Base-by-base conservation (phyloP, 2,329 filamentous ascomycete species). In the Xenosphaeropsis pyriputrescens region DNA sequence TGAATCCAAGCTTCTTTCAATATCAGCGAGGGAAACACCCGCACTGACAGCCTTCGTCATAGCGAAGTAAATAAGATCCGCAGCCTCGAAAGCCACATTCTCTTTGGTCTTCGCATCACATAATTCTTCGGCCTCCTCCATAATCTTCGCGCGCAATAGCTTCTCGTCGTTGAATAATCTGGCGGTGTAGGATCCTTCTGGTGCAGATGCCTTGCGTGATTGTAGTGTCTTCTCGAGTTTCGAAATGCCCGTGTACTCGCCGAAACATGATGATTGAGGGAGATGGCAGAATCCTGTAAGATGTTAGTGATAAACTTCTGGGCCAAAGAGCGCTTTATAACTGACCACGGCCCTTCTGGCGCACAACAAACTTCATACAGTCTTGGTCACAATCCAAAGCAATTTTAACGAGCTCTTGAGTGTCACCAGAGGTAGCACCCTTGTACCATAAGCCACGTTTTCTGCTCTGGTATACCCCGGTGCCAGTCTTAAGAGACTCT, bases 361-460 rank as follows among this genome's bases (percentile, higher is more conserved):
- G 79, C 32, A 96, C 89, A 12, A 85, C 72, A 57, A 95, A 96
- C 47, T 83, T 80, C 50, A 98, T 62, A 41, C 88, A 93, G 58
- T 98, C 91, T 45, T 80, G 80, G 58, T 98, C 91, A 58, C 91
- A 98, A 59, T 98, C 91, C 38, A 93, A 67, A 1, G 81, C 80
- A 46, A 98, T 72, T 40, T 77, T 77, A 16, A 96, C 67, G 36
- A 98, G 68, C 57, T 95, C 79, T 58, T 98, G 91, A 11, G 84
- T 85, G 56, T 96, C 88, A 12, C 91, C 91, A 38, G 89, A 96
- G 7, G 82, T 91, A 37, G 88, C 84, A 5, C 91, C 91, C 64
- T 98, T 98, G 60, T 93, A 81, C 91, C 91, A 98, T 18, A 98
- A 62, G 1, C 91, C 91, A 33, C 91, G 75, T 66, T 95, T 96